Base-by-base conservation (phyloP, 257 asterid species). In the Solanum acaule region DNA sequence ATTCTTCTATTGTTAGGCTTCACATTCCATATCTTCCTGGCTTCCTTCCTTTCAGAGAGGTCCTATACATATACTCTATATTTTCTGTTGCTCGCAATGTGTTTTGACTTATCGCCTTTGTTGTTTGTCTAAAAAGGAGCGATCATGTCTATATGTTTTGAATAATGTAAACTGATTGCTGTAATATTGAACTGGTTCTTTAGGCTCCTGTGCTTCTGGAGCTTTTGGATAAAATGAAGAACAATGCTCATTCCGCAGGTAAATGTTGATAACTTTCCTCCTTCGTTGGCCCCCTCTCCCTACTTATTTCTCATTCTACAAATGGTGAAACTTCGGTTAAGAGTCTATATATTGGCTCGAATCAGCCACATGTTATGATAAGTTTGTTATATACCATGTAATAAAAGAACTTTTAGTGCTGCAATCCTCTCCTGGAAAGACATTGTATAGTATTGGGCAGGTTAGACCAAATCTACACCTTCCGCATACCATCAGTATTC, bases 41-140 rank as follows among this genome's bases (percentile, higher is more conserved):
- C 3, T 96, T 96, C 92, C 92, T 96, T 88, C 98, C 99, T 35
- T 96, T 96, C 89, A 95, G 99, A 95, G 98, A 96, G 98, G 98
- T 94, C 13, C 88, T 65, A 6, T 81, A 4, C 42, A 18, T 31
- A 11, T 29, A 1, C 29, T 82, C 37, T 15, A 10, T 35, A 35
- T 37, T 23, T 37, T 37, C 83, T 1, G 10, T 75, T 37, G 52
- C 18, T 35, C 0, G 6, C 31, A 11, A 75, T 75, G 31, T 22
- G 31, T 75, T 75, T 71, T 75, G 52, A 75, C 31, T 35, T 75
- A 37, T 11, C 15, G 4, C 52, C 12, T 10, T 37, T 25, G 27
- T 11, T 75, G 83, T 37, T 37, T 37, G 82, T 38, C 6, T 22
- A 37, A 75, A n/a, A 37, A 37, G 52, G 52, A 37, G 20, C 12